Evolutionary conservation across 495 filamentous ascomycete species (phyloP), one percentile per base, ranked within the genome.

Genomic region (Annulohypoxylon nitens): DNA sequence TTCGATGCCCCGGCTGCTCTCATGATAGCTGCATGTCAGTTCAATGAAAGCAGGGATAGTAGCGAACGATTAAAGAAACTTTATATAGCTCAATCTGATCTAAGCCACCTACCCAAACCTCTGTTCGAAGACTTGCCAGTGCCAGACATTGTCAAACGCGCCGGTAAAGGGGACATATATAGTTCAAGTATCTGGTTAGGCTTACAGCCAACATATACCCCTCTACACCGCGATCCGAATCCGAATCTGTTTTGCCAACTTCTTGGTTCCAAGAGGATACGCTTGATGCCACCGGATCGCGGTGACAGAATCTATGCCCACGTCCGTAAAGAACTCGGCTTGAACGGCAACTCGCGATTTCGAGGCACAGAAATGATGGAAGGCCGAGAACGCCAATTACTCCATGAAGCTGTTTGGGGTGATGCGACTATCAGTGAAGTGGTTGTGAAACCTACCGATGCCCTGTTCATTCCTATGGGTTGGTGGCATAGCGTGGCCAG

Each of bases 401-500:
- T 97, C 4, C 90, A 93, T 72, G 78, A 84, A 2, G 87, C 84
- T 3, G 87, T 98, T 14, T 99, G 96, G 96, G 83, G 80, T 1
- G 75, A 80, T 23, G 66, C 62, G 3, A 80, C 71, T 2, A 71
- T 78, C 2, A 41, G 59, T 36, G 74, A 96, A 71, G 90, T 86
- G 10, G 64, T 74, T n/a, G 73, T 97, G 36, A 78, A 80, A 2
- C 81, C 85, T 12, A 90, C 92, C 0, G 94, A 98, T 84, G 89
- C 85, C 0, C 66, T 98, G 48, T 98, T 95, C 78, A 95, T 99
- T 63, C 96, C 95, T 0, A 89, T 88, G 67, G 93, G 93, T 11
- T 99, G 94, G 94, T 99, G 96, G 96, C 96, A 99, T 86, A 94
- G 92, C 77, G 89, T 99, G 58, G 91, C 88, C 75, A 93, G 95